Conservation (phyloP, 2,329 filamentous ascomycete species). For the Colletotrichum filicis region DNA sequence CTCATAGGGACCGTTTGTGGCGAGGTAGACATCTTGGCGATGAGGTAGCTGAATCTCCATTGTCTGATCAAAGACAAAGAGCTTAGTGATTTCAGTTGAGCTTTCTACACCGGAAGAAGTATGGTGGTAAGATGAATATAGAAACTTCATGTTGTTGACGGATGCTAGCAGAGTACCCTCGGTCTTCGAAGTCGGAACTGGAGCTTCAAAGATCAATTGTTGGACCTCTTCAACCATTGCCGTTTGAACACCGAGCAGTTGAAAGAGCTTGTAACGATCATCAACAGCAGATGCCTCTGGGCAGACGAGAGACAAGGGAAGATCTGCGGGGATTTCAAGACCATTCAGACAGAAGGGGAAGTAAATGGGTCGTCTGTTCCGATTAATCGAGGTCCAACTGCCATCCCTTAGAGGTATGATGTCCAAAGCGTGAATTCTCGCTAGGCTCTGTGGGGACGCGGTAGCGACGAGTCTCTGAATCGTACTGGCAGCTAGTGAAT, state of each 20-base stretch:
- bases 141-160: neutral
- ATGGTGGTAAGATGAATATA: neutral
- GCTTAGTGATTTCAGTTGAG: accelerated
- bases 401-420: neutral
- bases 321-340: neutral
- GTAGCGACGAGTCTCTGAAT: neutral
- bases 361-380: neutral
- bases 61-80: neutral
- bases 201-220: neutral
- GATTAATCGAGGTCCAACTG: neutral
- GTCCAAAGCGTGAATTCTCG: neutral
- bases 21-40: neutral
- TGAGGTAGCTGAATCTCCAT: neutral
- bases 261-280: neutral
- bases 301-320: neutral
- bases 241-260: neutral
- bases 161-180: neutral
- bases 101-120: neutral
- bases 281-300: neutral
- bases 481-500: neutral
- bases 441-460: neutral
- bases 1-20: neutral
- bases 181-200: neutral
- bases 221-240: neutral
- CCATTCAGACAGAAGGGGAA: neutral